Conservation (phyloP, 108 stramenopile genomes). For the Cyclotella cryptica region DNA sequence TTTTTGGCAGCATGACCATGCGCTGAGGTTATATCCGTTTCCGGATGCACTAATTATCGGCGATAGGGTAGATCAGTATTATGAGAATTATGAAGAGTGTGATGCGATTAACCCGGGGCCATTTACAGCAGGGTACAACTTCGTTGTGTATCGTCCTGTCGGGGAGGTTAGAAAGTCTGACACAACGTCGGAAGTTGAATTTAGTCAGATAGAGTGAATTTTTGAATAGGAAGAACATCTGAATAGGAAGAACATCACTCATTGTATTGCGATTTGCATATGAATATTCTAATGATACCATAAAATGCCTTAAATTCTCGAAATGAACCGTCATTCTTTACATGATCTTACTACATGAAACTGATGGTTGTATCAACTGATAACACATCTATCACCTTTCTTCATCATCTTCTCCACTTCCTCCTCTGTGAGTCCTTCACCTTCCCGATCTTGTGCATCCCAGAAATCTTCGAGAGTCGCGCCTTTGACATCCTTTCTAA, state of each 20-base stretch:
- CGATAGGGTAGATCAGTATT: conserved; percentile 62
- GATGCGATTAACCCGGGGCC: conserved; percentile 65
- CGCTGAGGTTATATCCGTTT: conserved; percentile 89
- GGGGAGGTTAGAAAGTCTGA: conserved; percentile 29
- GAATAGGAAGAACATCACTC: neutral
- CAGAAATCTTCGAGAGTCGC: conserved; percentile 86
- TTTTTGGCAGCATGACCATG: conserved; percentile 93
- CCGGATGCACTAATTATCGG: conserved; percentile 88
- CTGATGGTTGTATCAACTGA: conserved; percentile 26
- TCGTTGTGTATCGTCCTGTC: conserved; percentile 66
- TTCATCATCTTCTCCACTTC: conserved; percentile 85
- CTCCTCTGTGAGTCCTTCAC: conserved; percentile 83
- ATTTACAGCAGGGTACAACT: conserved; percentile 59
- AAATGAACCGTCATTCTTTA: neutral
- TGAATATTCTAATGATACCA: too few relatives aligned
- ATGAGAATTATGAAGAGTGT: conserved; percentile 63
- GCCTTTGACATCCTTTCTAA: conserved; percentile 82
- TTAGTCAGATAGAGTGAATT: conserved; percentile 41
- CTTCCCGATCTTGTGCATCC: conserved; percentile 74
- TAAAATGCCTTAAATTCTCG: too few relatives aligned
- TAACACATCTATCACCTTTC: conserved; percentile 75
- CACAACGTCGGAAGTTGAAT: conserved; percentile 59
- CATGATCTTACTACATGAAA: neutral
- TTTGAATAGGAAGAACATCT: neutral
- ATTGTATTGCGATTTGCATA: too few relatives aligned